These are phyloP conservation scores for Kwoniella shandongensis DNA, from an alignment of 768 basidiomycete genomes.

Conservation along the genomic window DNA sequence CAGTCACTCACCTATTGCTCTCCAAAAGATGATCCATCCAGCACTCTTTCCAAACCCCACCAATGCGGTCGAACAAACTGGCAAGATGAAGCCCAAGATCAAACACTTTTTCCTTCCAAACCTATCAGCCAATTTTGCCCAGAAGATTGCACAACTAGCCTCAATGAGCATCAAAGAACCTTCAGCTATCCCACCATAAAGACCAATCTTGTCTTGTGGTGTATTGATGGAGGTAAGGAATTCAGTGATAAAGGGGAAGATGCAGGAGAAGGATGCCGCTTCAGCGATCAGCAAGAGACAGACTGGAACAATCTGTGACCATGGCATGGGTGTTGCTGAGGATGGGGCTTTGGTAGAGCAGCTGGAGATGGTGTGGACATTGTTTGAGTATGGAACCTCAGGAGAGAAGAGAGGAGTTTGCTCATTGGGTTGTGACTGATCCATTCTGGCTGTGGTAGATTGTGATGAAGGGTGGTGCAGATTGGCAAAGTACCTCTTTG, in stretches of 20 bases:
- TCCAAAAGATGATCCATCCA: conserved; percentile 34
- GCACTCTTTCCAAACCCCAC: conserved; percentile 34
- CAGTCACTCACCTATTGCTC: conserved; percentile 32
- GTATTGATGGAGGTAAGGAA: conserved; percentile 40
- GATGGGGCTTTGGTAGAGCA: too few species aligned
- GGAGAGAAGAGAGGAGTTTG: too few species aligned
- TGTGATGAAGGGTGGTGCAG: too few species aligned
- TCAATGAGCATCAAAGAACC: conserved; percentile 41
- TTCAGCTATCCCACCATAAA: conserved; percentile 39
- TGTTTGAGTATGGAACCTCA: too few species aligned
- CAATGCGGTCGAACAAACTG: conserved; percentile 16
- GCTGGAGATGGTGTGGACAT: too few species aligned
- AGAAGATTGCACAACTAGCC: conserved; percentile 31
- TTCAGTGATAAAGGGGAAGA: conserved; percentile 42
- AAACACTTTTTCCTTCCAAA: conserved; percentile 34
- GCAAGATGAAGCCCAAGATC: conserved; percentile 23
- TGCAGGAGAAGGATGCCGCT: conserved; percentile 15
- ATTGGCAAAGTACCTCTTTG: too few species aligned
- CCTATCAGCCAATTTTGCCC: conserved; percentile 36
- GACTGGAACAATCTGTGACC: too few species aligned
- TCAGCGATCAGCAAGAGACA: too few species aligned
- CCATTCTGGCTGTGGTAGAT: too few species aligned
- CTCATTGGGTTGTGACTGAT: too few species aligned
- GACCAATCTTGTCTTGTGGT: conserved; percentile 28
- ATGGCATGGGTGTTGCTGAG: too few species aligned